Percentiles rank a stretch among this genome's conserved stretches.
Evolutionary conservation across 2,329 filamentous ascomycete genomes (phyloP).

Genomic region (Aspergillus chevalieri): DNA sequence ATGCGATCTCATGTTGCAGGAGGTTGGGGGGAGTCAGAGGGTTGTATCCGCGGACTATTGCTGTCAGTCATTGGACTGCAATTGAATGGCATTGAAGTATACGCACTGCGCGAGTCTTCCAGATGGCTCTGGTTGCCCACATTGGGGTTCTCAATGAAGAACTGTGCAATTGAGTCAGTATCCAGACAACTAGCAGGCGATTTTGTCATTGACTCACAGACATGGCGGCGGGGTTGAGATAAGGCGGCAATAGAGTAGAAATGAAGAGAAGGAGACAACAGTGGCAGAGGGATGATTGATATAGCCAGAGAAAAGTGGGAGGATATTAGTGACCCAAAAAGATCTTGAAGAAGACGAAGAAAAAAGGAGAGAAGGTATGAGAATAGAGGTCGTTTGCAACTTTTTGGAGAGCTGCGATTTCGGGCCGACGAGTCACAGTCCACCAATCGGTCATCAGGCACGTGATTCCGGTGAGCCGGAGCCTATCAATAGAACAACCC

Average conservation of each 20-base stretch:
- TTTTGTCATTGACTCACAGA: slow-evolving; percentile 26
- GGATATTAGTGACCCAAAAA: neutral
- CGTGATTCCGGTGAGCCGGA: neutral
- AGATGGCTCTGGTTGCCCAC: slow-evolving; percentile 67
- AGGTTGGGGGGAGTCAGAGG: slow-evolving; percentile 88
- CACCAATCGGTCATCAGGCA: neutral
- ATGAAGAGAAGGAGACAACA: neutral
- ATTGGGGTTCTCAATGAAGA: slow-evolving; percentile 72
- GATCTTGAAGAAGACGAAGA: neutral
- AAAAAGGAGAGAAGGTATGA: neutral
- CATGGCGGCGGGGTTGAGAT: slow-evolving; percentile 23
- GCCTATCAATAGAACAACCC: neutral
- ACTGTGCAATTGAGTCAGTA: slow-evolving; percentile 40
- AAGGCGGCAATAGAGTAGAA: neutral
- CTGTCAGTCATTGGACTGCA: slow-evolving; percentile 1
- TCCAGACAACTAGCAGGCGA: neutral
- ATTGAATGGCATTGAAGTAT: slow-evolving; percentile 2
- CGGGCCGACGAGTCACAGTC: neutral
- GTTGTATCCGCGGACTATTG: slow-evolving; percentile 76
- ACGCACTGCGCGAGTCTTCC: slow-evolving; percentile 77
- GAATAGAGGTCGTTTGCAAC: neutral
- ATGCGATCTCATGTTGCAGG: slow-evolving; percentile 82
- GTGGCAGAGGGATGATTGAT: neutral
- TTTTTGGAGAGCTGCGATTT: neutral
- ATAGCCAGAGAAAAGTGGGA: neutral